Conservation (phyloP, 306 rosid species). For the Heteromeles arbutifolia region DNA sequence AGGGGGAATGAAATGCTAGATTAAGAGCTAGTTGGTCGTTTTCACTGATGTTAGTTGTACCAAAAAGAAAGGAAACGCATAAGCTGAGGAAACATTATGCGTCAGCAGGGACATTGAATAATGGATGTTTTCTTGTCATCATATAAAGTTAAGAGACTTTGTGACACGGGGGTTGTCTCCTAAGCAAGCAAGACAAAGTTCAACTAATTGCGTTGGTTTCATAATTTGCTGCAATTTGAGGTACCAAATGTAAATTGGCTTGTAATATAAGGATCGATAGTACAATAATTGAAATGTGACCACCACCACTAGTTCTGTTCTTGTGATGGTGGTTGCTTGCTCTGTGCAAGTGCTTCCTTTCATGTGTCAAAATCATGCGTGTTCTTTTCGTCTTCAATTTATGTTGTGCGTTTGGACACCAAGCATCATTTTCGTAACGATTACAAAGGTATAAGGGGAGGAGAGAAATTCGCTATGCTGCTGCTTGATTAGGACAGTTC, state of each 20-base stretch:
- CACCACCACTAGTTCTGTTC: background rate
- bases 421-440: too few species aligned
- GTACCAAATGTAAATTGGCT: background rate
- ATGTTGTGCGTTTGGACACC: background rate
- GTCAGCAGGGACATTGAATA: background rate
- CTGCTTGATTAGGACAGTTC: too few species aligned
- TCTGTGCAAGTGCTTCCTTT: too few species aligned
- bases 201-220: background rate
- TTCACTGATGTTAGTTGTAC: background rate
- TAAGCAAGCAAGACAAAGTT: background rate
- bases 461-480: too few species aligned
- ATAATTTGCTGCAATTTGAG: background rate
- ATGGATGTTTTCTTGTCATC: background rate
- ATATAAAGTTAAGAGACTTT: background rate
- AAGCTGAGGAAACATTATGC: background rate
- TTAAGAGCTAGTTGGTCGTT: background rate
- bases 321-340: background rate
- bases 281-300: background rate
- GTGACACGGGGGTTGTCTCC: background rate
- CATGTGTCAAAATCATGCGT: too few species aligned
- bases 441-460: too few species aligned
- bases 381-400: background rate
- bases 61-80: background rate
- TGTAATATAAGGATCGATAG: background rate
- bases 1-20: background rate